These are phyloP conservation scores for Flammula alnicola DNA, from an alignment of 1,284 basidiomycete species.

Conservation along the genomic window DNA sequence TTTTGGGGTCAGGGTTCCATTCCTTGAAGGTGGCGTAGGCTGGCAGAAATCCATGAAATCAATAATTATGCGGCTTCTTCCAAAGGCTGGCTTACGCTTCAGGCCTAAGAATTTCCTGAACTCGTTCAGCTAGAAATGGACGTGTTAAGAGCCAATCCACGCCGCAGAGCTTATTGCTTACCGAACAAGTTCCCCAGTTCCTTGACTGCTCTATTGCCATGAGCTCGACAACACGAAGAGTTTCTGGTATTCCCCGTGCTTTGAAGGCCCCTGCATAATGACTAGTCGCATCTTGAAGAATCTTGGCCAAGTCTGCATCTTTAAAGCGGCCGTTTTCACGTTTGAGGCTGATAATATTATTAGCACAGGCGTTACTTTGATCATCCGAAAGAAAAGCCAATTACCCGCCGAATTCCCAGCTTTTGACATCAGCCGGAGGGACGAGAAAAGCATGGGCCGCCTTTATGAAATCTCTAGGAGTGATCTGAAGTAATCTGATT, in stretches of 20 bases:
- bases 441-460: constrained; percentile 40
- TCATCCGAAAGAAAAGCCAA: too few species aligned
- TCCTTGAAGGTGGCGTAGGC: constrained; percentile 70
- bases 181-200: constrained; percentile 77
- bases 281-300: constrained; percentile 72
- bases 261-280: constrained; percentile 72
- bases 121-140: constrained; percentile 47
- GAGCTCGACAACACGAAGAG: constrained; percentile 73
- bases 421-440: constrained; percentile 43
- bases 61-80: background rate
- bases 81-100: constrained; percentile 36
- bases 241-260: constrained; percentile 75
- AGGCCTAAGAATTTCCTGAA: constrained; percentile 53
- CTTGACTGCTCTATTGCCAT: constrained; percentile 74
- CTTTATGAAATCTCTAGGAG: constrained; percentile 45
- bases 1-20: constrained; percentile 75
- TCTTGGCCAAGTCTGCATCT: constrained; percentile 70
- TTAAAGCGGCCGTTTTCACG: constrained; percentile 59
- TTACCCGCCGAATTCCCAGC: constrained; percentile 61
- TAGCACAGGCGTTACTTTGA: background rate
- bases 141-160: background rate
- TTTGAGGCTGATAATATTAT: constrained; percentile 45
- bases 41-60: constrained; percentile 32
- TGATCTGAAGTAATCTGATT: constrained; percentile 37
- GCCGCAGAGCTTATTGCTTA: constrained; percentile 31